Evolutionary conservation across 495 filamentous ascomycete species (phyloP).

Genomic region (Aspergillus diversus): DNA sequence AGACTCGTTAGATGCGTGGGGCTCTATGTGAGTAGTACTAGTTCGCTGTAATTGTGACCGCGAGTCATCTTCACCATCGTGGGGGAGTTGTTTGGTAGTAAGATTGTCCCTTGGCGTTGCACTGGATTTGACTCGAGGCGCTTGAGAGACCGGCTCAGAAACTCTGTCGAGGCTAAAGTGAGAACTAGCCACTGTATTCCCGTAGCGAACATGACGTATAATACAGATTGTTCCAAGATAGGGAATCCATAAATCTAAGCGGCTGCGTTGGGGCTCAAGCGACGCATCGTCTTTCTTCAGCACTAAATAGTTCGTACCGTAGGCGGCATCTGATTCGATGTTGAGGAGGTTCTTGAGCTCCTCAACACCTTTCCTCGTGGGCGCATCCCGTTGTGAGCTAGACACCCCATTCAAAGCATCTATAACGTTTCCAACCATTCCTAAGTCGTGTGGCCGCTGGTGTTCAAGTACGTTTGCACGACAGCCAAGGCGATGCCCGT

Average conservation of each 20-base stretch:
- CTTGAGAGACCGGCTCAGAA: too few species aligned
- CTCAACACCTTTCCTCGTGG: neutral
- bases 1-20: too few species aligned
- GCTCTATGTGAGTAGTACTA: too few species aligned
- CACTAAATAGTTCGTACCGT: neutral
- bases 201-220: neutral
- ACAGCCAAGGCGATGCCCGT: slow-evolving; percentile 29
- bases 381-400: slow-evolving; percentile 10
- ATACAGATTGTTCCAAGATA: slow-evolving; percentile 48
- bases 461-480: slow-evolving; percentile 33
- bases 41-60: too few species aligned
- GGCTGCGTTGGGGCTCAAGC: slow-evolving; percentile 1
- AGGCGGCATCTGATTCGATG: slow-evolving; percentile 7
- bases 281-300: neutral
- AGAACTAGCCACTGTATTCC: neutral
- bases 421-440: slow-evolving; percentile 30
- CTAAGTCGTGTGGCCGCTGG: slow-evolving; percentile 38
- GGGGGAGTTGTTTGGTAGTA: too few species aligned
- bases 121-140: too few species aligned
- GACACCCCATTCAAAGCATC: slow-evolving; percentile 43
- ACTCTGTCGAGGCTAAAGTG: too few species aligned
- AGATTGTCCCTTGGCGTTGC: too few species aligned
- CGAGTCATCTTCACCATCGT: too few species aligned
- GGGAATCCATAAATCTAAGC: slow-evolving; percentile 32
- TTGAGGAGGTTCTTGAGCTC: neutral